phyloP scores from a whole-genome alignment of 2,329 filamentous ascomycete species.

The Sclerotinia spermophila region DNA sequence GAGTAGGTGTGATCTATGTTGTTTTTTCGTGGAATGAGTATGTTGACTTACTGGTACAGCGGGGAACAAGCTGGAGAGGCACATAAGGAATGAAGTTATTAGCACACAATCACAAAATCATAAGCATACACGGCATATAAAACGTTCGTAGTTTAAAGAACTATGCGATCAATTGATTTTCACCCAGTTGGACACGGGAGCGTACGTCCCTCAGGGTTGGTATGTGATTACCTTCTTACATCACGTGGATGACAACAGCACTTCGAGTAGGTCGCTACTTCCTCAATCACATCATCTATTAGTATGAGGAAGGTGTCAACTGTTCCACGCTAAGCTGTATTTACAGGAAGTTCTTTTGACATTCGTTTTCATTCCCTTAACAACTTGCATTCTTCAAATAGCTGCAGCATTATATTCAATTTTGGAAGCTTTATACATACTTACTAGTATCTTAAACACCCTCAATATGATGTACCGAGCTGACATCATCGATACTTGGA shows the following conservation, averaged over 20 bases:
- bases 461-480: not conserved
- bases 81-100: not conserved
- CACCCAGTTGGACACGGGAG: not conserved
- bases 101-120: rapidly evolving
- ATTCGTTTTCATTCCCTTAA: not conserved
- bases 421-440: not conserved
- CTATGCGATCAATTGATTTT: not conserved
- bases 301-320: not conserved
- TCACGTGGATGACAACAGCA: not conserved
- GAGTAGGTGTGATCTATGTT: too few species aligned
- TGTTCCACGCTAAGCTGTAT: not conserved
- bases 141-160: too few species aligned
- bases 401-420: not conserved
- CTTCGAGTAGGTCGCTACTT: not conserved
- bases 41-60: too few species aligned
- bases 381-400: not conserved
- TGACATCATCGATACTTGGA: not conserved
- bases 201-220: not conserved
- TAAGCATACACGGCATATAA: not conserved
- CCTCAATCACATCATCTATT: not conserved
- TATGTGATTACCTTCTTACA: not conserved
- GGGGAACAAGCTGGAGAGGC: too few species aligned
- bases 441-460: not conserved
- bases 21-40: too few species aligned
- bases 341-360: not conserved